Evolutionary conservation across 1,284 basidiomycete genomes (phyloP).

Genomic region (Sporisorium graminicola): DNA sequence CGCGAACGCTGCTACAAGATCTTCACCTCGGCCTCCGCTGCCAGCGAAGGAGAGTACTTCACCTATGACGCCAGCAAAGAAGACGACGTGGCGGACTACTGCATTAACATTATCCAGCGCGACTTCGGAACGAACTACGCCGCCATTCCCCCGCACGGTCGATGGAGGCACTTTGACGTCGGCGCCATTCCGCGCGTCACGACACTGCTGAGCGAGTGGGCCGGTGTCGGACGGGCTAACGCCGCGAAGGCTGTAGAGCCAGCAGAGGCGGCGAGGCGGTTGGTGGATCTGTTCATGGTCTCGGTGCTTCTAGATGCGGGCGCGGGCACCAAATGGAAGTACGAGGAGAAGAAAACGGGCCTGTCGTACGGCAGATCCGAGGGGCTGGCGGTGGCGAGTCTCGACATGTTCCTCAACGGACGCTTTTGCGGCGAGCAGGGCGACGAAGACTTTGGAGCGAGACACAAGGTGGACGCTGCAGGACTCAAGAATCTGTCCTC

Average conservation of each 20-base stretch:
- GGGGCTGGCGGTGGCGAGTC: constrained; percentile 89
- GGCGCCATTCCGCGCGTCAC: constrained; percentile 52
- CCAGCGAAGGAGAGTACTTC: constrained; percentile 83
- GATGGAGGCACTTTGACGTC: constrained; percentile 83
- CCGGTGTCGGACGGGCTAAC: constrained; percentile 6
- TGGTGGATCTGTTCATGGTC: constrained; percentile 91
- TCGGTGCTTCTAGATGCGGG: constrained; percentile 94
- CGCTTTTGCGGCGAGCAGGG: constrained; percentile 15
- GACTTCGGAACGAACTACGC: constrained; percentile 82
- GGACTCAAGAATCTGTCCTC: constrained; percentile 79
- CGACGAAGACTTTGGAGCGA: background rate
- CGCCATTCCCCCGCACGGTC: constrained; percentile 87
- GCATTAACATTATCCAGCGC: constrained; percentile 84
- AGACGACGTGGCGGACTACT: constrained; percentile 81
- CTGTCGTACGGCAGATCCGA: constrained; percentile 82
- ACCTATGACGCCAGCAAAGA: constrained; percentile 84
- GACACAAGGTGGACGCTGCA: constrained; percentile 73
- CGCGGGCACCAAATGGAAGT: constrained; percentile 86
- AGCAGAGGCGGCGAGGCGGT: constrained; percentile 71
- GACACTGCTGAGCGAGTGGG: constrained; percentile 46
- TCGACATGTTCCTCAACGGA: constrained; percentile 81
- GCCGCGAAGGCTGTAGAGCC: constrained; percentile 14
- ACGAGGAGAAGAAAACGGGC: constrained; percentile 76
- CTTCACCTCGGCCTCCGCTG: constrained; percentile 76
- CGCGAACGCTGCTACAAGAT: constrained; percentile 85